Evolutionary conservation across 306 rosid genomes (phyloP).

Genomic region (Sechiopsis laciniata): DNA sequence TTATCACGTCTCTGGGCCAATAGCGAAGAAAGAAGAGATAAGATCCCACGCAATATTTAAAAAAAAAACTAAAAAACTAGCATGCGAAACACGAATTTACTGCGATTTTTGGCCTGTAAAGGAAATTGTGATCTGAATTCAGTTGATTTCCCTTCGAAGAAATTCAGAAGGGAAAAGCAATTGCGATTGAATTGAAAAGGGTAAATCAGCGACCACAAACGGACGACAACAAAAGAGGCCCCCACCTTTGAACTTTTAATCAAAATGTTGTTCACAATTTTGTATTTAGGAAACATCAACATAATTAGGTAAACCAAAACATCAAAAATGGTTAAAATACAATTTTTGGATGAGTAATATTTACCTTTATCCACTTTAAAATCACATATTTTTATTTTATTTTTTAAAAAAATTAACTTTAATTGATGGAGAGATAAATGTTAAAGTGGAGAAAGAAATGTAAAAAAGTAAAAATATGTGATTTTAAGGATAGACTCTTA

Average conservation of each 20-base stretch:
- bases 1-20: background rate
- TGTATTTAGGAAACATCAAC: background rate
- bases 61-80: background rate
- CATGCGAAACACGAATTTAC: background rate
- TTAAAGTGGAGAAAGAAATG: too few species aligned
- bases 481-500: too few species aligned
- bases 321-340: too few species aligned
- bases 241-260: background rate
- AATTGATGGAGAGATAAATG: too few species aligned
- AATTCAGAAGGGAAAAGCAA: background rate
- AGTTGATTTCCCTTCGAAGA: background rate
- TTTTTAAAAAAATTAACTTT: too few species aligned
- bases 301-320: background rate
- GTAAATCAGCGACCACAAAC: slow-evolving; percentile 10
- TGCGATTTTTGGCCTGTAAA: background rate
- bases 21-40: background rate
- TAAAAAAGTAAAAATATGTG: too few species aligned
- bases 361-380: too few species aligned
- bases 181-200: background rate
- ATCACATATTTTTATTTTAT: too few species aligned
- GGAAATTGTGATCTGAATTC: background rate
- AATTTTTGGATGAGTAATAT: too few species aligned
- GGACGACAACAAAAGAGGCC: background rate
- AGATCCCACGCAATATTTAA: background rate
- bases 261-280: background rate